Evolutionary conservation across 345 rosid genomes (phyloP).

Genomic region (Gossypium stocksii): DNA sequence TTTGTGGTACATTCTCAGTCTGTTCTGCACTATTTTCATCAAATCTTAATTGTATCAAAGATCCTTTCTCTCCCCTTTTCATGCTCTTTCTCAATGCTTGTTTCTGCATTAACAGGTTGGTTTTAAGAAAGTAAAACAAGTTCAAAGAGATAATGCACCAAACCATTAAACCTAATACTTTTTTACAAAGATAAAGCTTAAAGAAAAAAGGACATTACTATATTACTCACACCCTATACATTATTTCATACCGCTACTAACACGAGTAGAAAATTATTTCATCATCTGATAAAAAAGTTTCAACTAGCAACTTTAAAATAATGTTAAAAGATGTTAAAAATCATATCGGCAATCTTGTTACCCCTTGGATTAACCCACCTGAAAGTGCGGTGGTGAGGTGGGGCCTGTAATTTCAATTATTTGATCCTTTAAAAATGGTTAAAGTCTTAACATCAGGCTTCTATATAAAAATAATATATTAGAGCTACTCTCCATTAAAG

Average conservation of each 20-base stretch:
- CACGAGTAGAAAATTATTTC: too few species aligned
- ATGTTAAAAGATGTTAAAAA: neutral
- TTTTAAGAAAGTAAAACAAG: too few species aligned
- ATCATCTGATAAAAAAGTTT: neutral
- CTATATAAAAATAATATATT: neutral
- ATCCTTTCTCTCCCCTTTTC: too few species aligned
- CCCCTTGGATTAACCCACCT: neutral
- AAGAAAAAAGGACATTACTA: neutral
- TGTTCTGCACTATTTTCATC: too few species aligned
- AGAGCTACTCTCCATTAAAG: constrained; percentile 6
- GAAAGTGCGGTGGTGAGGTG: neutral
- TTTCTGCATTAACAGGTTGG: too few species aligned
- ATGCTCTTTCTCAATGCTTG: too few species aligned
- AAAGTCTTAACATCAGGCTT: constrained; percentile 1
- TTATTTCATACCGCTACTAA: too few species aligned
- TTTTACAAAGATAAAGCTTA: neutral
- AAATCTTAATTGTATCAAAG: too few species aligned
- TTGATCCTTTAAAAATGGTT: neutral
- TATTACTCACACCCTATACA: neutral
- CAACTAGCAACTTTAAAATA: neutral
- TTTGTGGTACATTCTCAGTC: too few species aligned
- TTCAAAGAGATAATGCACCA: neutral
- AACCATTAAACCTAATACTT: neutral
- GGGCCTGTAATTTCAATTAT: neutral
- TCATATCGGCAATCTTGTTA: neutral